A percentile compares a stretch with the other conserved stretches of the same genome.
phyloP scores from a whole-genome alignment of 129 eudicot genomes.

The Centaurea solstitialis region DNA sequence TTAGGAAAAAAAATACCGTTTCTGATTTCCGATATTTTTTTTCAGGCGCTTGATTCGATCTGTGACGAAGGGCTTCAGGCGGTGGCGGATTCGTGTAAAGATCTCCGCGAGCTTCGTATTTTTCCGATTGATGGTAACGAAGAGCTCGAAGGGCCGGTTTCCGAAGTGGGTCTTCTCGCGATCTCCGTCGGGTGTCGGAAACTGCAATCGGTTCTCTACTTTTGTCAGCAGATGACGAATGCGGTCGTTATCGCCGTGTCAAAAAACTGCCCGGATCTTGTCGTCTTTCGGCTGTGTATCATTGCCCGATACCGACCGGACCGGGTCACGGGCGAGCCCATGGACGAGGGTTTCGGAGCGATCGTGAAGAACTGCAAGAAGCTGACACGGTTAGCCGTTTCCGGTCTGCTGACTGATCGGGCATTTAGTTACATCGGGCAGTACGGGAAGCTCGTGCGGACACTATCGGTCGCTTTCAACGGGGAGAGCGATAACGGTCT shows the following conservation, averaged over 20 bases:
- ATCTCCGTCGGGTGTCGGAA: constrained; percentile 72
- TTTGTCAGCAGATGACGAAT: constrained; percentile 82
- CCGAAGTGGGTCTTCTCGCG: constrained; percentile 75
- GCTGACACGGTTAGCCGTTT: constrained; percentile 74
- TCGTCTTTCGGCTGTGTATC: constrained; percentile 76
- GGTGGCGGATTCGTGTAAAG: constrained; percentile 72
- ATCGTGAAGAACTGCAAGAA: constrained; percentile 82
- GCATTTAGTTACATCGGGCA: constrained; percentile 75
- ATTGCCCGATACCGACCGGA: constrained; percentile 64
- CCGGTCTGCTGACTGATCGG: constrained; percentile 67
- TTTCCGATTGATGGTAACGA: constrained; percentile 60
- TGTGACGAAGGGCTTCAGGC: constrained; percentile 81
- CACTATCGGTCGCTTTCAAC: constrained; percentile 68
- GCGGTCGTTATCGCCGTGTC: constrained; percentile 79
- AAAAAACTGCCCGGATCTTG: constrained; percentile 71
- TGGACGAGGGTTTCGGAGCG: constrained; percentile 92
- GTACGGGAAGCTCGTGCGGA: constrained; percentile 70
- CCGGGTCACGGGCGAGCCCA: constrained; percentile 59
- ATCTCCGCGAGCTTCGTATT: constrained; percentile 80
- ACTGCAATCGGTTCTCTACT: constrained; percentile 62
- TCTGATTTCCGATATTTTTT: not conserved
- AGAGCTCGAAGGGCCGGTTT: constrained; percentile 56
- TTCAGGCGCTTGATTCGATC: constrained; percentile 74
- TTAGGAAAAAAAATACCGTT: not conserved
- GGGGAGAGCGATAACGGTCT: constrained; percentile 66